Conservation (phyloP, 768 basidiomycete genomes). For the Russula compacta region DNA sequence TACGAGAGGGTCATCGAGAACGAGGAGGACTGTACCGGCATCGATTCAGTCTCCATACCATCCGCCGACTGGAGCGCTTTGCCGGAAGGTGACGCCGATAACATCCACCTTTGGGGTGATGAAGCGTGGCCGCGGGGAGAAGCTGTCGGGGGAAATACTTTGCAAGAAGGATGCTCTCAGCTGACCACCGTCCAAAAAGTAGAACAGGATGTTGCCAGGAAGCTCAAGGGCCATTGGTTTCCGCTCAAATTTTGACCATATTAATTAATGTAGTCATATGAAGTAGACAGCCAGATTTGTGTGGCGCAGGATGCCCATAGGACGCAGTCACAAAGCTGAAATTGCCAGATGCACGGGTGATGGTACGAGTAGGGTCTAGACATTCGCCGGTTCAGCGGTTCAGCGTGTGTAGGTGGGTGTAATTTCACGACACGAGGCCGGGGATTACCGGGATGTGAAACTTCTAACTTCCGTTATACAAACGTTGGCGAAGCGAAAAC, state of each 20-base stretch:
- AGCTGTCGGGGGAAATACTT: background rate
- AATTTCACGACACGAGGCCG: conserved; percentile 9
- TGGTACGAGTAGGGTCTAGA: background rate
- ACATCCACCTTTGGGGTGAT: conserved; percentile 7
- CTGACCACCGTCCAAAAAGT: conserved; percentile 31
- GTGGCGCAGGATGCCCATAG: background rate
- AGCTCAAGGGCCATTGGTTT: conserved; percentile 54
- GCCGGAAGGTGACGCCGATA: background rate
- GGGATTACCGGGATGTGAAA: background rate
- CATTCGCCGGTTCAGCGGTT: background rate
- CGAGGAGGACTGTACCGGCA: background rate
- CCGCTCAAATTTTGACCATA: conserved; percentile 44
- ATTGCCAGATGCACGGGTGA: background rate
- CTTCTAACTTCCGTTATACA: background rate
- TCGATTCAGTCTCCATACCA: background rate
- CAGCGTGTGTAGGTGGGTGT: background rate
- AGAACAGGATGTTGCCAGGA: conserved; percentile 54
- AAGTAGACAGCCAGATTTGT: background rate
- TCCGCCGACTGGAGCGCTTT: background rate
- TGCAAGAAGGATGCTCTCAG: background rate
- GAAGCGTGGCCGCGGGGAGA: conserved; percentile 1
- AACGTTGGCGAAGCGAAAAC: background rate
- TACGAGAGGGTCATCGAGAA: background rate
- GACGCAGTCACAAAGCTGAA: background rate
- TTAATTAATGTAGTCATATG: background rate